Base-by-base conservation (phyloP, 2,329 filamentous ascomycete genomes). In the Myriosclerotinia duriaeana region DNA sequence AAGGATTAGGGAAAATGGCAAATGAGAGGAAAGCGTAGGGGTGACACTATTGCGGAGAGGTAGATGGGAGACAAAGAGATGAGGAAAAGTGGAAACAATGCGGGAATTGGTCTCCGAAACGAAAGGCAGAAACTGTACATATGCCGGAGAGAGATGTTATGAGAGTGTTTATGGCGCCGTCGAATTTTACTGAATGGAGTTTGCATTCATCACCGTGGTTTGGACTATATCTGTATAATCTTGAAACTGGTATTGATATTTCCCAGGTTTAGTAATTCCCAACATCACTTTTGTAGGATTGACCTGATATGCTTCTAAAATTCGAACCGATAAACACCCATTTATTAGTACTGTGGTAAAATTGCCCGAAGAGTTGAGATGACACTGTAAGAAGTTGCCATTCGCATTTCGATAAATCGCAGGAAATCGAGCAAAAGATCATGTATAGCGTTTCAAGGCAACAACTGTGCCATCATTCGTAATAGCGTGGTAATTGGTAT, bases 1-100 rank as follows among this genome's bases (percentile, higher is more conserved):
- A 67, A 40, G 66, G 67, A 36, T 55, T 74, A 98, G 94, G 95
- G 94, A 75, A 92, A 94, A 77, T 96, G 82, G 78, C 85, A 96
- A 59, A 78, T 97, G 73, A 87, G 93, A 73, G 94, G 88, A 67
- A 98, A 98, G 89, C 85, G 91, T 78, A 90, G 86, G 79, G 93
- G 92, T 65, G 94, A 98, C 77, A 83, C 89, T n/a, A 84, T 96
- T 75, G 81, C 83, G 65, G 93, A 98, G 80, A 94, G 85, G 78
- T 98, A 72, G 65, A 55, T 54, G n/a, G 53, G 53, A 60, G 40
- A 34, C 30, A 34, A 34, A 40, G 54, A 63, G 66, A 65, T 58
- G 63, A 64, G 61, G 64, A 42, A 40, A 65, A 66, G 68, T 70
- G 69, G 8, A n/a, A 12, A 34, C 38, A 22, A 53, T 9, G 58